phyloP scores from a whole-genome alignment of 768 basidiomycete species.

The Calocera viscosa region DNA sequence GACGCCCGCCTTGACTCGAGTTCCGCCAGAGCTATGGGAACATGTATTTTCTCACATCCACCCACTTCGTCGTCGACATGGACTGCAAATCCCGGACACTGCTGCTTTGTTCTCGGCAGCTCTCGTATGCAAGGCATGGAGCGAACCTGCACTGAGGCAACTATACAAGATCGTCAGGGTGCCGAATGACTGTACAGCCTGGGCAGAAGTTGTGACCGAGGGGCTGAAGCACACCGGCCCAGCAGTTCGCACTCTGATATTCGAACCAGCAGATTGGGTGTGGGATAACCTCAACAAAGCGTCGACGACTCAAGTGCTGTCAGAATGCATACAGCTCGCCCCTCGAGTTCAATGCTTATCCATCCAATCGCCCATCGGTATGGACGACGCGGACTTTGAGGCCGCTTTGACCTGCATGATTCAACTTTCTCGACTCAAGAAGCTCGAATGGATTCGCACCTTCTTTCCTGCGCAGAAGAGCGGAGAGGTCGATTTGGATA shows the following conservation, averaged over 20 bases:
- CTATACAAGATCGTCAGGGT: background rate
- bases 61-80: background rate
- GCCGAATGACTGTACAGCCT: background rate
- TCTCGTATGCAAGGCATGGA: background rate
- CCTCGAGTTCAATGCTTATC: background rate
- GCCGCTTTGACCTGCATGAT: background rate
- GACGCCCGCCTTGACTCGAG: background rate
- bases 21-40: conserved; percentile 4
- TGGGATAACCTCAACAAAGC: conserved; percentile 2
- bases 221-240: background rate
- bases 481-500: background rate
- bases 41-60: background rate
- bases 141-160: background rate
- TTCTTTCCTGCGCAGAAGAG: conserved; percentile 5
- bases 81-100: background rate
- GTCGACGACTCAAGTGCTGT: background rate
- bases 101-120: background rate
- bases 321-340: background rate
- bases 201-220: background rate
- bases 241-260: background rate
- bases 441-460: conserved; percentile 2
- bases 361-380: background rate
- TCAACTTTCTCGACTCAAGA: background rate
- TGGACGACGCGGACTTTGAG: conserved; percentile 1
- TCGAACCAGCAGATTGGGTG: background rate